Percentiles rank a stretch among this genome's conserved stretches.
These are phyloP conservation scores for Leersia perrieri DNA, from an alignment of 176 grass and related monocot genomes.

Conservation along the genomic window DNA sequence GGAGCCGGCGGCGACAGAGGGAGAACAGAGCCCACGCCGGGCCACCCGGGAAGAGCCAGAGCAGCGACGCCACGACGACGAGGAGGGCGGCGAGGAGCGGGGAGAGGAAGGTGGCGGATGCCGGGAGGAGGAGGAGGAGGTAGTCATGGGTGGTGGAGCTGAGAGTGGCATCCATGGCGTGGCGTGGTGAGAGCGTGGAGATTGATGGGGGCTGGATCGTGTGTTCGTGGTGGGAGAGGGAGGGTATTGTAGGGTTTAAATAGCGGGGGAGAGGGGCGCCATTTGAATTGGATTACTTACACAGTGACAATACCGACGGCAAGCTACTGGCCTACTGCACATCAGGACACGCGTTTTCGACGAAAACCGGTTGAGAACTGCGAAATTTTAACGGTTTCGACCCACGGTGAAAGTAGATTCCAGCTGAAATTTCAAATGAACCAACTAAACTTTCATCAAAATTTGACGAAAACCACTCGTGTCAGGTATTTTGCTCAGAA, in stretches of 20 bases:
- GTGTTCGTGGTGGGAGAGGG: constrained; percentile 8
- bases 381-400: too few relatives aligned
- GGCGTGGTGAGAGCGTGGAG: background rate
- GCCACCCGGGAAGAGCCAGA: constrained; percentile 49
- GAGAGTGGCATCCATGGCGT: constrained; percentile 32
- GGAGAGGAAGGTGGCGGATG: constrained; percentile 32
- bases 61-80: constrained; percentile 12
- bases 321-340: too few relatives aligned
- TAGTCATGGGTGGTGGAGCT: constrained; percentile 8
- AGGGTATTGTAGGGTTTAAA: constrained; percentile 20
- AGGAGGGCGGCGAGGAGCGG: constrained; percentile 44
- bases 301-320: too few relatives aligned
- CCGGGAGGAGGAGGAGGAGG: constrained; percentile 33
- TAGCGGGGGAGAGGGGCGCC: too few relatives aligned
- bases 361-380: too few relatives aligned
- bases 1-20: background rate
- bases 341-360: too few relatives aligned
- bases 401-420: too few relatives aligned
- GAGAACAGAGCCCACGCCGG: constrained; percentile 57
- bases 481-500: too few relatives aligned
- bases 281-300: too few relatives aligned
- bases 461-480: too few relatives aligned
- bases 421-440: too few relatives aligned
- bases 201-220: constrained; percentile 11
- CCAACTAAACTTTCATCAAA: too few relatives aligned